Percentiles rank a stretch among this genome's conserved stretches.
These are phyloP conservation scores for Prorocentrum cordatum DNA, from an alignment of 169 alveolate species.

Conservation along the genomic window DNA sequence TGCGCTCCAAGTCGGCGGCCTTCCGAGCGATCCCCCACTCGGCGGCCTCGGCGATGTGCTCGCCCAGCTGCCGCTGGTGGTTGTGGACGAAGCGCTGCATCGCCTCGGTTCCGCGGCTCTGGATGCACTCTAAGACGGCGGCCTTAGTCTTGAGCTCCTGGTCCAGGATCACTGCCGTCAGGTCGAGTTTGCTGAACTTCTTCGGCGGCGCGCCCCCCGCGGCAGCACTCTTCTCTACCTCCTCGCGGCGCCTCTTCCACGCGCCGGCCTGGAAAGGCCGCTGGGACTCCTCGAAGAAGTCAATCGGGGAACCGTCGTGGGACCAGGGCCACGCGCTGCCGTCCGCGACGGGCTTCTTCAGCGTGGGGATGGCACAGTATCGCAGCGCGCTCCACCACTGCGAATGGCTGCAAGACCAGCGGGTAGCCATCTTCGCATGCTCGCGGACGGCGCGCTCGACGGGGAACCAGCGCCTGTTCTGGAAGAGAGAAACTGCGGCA, in stretches of 20 bases:
- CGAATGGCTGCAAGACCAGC: background rate
- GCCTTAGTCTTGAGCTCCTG: too few relatives aligned
- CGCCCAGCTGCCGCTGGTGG: too few relatives aligned
- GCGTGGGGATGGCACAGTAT: background rate
- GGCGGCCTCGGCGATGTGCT: too few relatives aligned
- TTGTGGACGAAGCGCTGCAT: too few relatives aligned
- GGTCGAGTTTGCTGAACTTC: background rate
- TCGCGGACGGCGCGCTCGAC: background rate
- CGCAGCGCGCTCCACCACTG: conserved; percentile 20
- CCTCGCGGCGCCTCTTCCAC: background rate
- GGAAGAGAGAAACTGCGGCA: background rate
- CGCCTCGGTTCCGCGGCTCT: too few relatives aligned
- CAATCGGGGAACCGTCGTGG: background rate
- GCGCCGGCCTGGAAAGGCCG: background rate
- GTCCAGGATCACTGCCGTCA: too few relatives aligned
- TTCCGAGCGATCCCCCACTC: too few relatives aligned
- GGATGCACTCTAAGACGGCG: too few relatives aligned
- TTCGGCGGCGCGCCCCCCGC: background rate
- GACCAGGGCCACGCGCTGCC: background rate
- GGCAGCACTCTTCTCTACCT: background rate
- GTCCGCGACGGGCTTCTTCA: background rate
- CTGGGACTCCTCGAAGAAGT: background rate
- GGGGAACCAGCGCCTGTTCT: background rate
- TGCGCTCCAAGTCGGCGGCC: too few relatives aligned
- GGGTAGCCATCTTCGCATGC: background rate